These are phyloP conservation scores for Neurospora sp. DNA, from an alignment of 495 filamentous ascomycete species.

Conservation along the genomic window DNA sequence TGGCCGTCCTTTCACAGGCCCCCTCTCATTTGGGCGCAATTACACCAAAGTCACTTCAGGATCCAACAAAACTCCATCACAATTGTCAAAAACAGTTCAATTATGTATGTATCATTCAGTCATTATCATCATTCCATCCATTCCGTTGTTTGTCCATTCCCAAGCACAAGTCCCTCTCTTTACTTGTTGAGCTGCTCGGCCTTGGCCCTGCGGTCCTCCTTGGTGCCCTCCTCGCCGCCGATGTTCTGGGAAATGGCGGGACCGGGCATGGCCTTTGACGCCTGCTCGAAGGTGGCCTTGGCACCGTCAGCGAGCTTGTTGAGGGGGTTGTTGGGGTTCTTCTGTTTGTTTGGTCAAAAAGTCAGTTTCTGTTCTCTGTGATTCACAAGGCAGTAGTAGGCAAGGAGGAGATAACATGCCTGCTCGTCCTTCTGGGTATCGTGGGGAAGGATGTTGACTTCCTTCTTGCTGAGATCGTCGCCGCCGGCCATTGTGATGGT, in stretches of 20 bases:
- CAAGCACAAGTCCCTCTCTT: neutral
- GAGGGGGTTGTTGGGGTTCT: constrained; percentile 10
- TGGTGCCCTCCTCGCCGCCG: constrained; percentile 44
- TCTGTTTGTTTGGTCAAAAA: neutral
- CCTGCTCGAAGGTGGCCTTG: constrained; percentile 24
- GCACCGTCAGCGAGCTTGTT: constrained; percentile 15
- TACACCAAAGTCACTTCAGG: neutral
- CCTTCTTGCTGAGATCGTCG: neutral
- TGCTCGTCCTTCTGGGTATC: neutral
- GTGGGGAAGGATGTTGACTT: neutral
- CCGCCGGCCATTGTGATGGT: neutral
- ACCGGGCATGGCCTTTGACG: constrained; percentile 39
- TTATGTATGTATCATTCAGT: neutral
- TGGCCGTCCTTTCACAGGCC: neutral
- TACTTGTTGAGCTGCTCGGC: constrained; percentile 57
- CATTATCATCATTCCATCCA: neutral
- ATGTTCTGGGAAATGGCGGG: constrained; percentile 40
- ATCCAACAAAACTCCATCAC: neutral
- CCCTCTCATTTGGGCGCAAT: neutral
- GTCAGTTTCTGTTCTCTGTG: neutral
- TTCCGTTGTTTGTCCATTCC: neutral
- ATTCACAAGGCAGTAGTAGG: neutral
- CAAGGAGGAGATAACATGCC: neutral
- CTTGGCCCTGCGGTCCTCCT: constrained; percentile 56
- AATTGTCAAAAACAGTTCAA: neutral